phyloP scores from a whole-genome alignment of 2,329 filamentous ascomycete genomes.

The Thelonectria rubi region DNA sequence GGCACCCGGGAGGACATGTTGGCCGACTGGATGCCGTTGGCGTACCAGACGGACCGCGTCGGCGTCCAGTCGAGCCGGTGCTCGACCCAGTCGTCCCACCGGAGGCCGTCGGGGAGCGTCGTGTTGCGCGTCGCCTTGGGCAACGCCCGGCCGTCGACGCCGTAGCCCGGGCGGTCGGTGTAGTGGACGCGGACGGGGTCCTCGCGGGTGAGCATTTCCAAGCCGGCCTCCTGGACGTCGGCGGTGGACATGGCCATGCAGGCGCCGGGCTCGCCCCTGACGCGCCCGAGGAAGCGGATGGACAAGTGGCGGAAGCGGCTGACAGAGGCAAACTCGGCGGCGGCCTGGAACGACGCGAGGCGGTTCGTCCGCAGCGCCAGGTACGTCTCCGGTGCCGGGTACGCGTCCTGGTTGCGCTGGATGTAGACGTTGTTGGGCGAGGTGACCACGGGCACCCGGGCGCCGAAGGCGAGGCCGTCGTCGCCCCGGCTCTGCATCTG shows the following conservation, averaged over 20 bases:
- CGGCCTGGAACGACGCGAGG: slow-evolving; percentile 54
- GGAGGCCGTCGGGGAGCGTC: slow-evolving; percentile 53
- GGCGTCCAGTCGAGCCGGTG: slow-evolving; percentile 70
- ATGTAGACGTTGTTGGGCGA: slow-evolving; percentile 58
- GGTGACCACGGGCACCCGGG: slow-evolving; percentile 50
- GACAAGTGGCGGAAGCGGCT: slow-evolving; percentile 45
- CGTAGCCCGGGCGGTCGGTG: slow-evolving; percentile 68
- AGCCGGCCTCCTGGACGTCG: slow-evolving; percentile 60
- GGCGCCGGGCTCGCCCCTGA: slow-evolving; percentile 57
- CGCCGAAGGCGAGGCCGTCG: slow-evolving; percentile 40
- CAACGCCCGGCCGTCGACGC: slow-evolving; percentile 54
- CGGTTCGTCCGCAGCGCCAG: slow-evolving; percentile 59
- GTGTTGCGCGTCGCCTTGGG: slow-evolving; percentile 58
- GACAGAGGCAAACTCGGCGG: slow-evolving; percentile 57
- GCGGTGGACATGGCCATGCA: slow-evolving; percentile 63
- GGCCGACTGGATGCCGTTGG: slow-evolving; percentile 60
- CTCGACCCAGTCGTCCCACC: slow-evolving; percentile 65
- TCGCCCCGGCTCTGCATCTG: slow-evolving; percentile 54
- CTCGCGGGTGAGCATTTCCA: slow-evolving; percentile 62
- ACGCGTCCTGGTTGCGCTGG: slow-evolving; percentile 51
- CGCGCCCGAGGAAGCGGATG: slow-evolving; percentile 61
- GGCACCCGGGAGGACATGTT: slow-evolving; percentile 66
- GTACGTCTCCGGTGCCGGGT: slow-evolving; percentile 50
- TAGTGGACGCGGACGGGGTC: slow-evolving; percentile 58
- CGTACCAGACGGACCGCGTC: slow-evolving; percentile 63